phyloP scores from a whole-genome alignment of 208 protist genomes.

The Angomonas deanei region DNA sequence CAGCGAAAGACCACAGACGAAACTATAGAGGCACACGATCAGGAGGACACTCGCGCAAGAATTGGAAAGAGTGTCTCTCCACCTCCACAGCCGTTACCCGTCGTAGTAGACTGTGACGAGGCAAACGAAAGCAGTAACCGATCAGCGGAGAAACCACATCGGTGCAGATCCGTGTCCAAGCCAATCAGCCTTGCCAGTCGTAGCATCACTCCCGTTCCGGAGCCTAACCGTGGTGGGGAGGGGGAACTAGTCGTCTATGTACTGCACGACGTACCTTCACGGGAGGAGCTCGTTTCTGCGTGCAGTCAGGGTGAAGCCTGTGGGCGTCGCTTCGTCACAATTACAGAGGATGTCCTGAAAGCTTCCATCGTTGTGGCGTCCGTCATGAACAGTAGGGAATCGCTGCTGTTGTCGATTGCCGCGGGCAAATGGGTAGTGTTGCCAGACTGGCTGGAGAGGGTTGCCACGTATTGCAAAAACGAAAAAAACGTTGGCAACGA shows the following conservation, averaged over 20 bases:
- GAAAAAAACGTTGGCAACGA: too few relatives aligned
- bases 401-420: background rate
- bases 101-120: background rate
- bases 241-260: background rate
- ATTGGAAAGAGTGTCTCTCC: background rate
- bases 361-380: background rate
- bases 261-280: background rate
- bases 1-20: background rate
- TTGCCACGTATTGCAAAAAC: background rate
- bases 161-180: background rate
- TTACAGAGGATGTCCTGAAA: background rate
- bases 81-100: background rate
- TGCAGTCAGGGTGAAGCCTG: background rate
- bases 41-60: background rate
- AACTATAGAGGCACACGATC: background rate
- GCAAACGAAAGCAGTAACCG: background rate
- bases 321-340: background rate
- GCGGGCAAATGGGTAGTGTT: conserved; percentile 1
- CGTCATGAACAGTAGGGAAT: background rate
- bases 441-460: background rate
- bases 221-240: too few relatives aligned
- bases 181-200: conserved; percentile 3
- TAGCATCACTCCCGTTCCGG: background rate
- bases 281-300: background rate
- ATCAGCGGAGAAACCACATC: background rate